Evolutionary conservation across 208 protist genomes (phyloP).

Genomic region (Crithidia sp.): DNA sequence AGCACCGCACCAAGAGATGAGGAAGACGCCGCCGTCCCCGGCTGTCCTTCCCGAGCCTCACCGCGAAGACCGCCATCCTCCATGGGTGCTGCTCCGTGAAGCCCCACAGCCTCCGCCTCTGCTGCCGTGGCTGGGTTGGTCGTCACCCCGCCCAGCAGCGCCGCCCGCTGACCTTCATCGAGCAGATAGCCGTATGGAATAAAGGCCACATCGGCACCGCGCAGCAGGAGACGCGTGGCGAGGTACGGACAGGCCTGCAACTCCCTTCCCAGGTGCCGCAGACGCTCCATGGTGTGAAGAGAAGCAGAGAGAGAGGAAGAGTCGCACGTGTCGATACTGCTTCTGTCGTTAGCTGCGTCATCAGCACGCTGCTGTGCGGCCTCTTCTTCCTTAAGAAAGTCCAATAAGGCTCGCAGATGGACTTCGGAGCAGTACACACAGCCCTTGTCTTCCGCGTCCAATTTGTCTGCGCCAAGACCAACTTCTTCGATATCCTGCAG

Average conservation of each 20-base stretch:
- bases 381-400: no score
- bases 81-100: neutral
- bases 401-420: constrained; percentile 14
- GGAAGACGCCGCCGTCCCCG: neutral
- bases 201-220: constrained; percentile 74
- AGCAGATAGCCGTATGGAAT: constrained; percentile 88
- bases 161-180: constrained; percentile 61
- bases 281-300: constrained; percentile 52
- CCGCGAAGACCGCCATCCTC: neutral
- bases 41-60: neutral
- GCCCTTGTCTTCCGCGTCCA: constrained; percentile 34
- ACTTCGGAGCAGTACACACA: constrained; percentile 47
- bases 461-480: neutral
- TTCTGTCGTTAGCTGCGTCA: neutral
- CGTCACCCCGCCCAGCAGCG: constrained; percentile 62
- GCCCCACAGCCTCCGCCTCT: constrained; percentile 28
- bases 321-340: neutral
- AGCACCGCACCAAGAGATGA: constrained; percentile 13
- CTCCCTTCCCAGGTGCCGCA: constrained; percentile 51
- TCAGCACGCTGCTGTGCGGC: no score
- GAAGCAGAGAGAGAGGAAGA: neutral
- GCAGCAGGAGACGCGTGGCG: constrained; percentile 65
- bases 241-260: constrained; percentile 85
- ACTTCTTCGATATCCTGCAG: constrained; percentile 24
- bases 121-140: constrained; percentile 57